A percentile compares a stretch with the other conserved stretches of the same genome.
These are phyloP conservation scores for Aspergillus transmontanensis DNA, from an alignment of 2,329 filamentous ascomycete genomes.

Conservation along the genomic window DNA sequence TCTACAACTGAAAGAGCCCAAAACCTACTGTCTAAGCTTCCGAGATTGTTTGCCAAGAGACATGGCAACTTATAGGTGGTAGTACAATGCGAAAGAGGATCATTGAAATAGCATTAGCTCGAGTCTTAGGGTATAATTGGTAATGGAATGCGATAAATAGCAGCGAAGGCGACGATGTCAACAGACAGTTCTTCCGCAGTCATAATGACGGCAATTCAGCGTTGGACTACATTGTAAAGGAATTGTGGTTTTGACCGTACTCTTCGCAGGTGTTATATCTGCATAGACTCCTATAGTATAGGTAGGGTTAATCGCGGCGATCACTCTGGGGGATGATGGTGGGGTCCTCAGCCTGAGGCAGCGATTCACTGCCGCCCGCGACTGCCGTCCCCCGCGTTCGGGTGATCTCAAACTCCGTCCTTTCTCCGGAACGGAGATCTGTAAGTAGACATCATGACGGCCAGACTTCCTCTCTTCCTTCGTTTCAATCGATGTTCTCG, in stretches of 20 bases:
- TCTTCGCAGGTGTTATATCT: not conserved
- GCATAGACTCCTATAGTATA: not conserved
- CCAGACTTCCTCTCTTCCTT: not conserved
- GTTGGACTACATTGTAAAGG: not conserved
- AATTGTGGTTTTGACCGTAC: not conserved
- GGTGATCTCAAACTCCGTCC: not conserved
- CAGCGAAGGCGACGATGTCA: not conserved
- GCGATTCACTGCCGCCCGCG: not conserved
- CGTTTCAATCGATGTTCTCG: not conserved
- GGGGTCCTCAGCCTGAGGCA: not conserved
- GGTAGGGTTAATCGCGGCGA: not conserved
- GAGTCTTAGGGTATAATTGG: not conserved
- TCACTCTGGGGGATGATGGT: not conserved
- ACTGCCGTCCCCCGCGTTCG: conserved; percentile 1
- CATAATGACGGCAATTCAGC: not conserved
- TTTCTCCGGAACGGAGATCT: not conserved
- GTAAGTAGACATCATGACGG: not conserved
- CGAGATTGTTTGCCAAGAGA: too few relatives aligned
- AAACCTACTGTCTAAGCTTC: too few relatives aligned
- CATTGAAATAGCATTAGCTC: too few relatives aligned
- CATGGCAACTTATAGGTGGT: too few relatives aligned
- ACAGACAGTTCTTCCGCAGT: too few relatives aligned
- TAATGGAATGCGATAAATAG: not conserved
- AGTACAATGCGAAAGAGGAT: too few relatives aligned
- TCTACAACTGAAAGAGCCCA: too few relatives aligned